A percentile compares a stretch with the other conserved stretches of the same genome.
Evolutionary conservation across 2,329 filamentous ascomycete species (phyloP).

Genomic region (Didymella pinodella): DNA sequence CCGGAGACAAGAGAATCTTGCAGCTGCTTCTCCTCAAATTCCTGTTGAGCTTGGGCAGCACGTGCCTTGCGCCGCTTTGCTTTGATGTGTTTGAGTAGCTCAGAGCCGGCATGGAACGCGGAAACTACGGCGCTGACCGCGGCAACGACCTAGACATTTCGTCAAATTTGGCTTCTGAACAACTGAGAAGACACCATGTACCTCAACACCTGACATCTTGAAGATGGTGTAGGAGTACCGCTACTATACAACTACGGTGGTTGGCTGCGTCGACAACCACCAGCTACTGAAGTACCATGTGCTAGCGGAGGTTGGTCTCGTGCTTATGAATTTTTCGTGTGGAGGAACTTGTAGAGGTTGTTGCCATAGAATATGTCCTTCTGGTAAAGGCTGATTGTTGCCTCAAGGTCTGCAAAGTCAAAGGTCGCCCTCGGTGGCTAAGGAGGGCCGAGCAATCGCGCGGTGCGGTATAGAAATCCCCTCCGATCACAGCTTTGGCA

Average conservation of each 20-base stretch:
- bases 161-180: background rate
- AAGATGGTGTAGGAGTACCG: background rate
- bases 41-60: constrained; percentile 31
- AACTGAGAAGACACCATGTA: constrained; percentile 20
- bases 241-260: background rate
- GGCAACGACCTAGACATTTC: constrained; percentile 43
- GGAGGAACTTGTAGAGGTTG: background rate
- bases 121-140: constrained; percentile 55
- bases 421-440: background rate
- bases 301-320: background rate
- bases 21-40: constrained; percentile 50
- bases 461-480: background rate
- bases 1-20: constrained; percentile 50
- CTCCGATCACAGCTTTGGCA: background rate
- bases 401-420: background rate
- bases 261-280: background rate
- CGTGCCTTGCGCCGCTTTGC: constrained; percentile 45
- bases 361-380: background rate
- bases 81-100: constrained; percentile 49
- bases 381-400: constrained; percentile 5
- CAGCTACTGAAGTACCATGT: background rate
- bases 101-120: constrained; percentile 54
- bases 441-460: background rate
- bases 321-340: background rate
- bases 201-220: constrained; percentile 42